Base-by-base conservation (phyloP, 2,329 filamentous ascomycete species). In the Colletotrichum orbiculare region DNA sequence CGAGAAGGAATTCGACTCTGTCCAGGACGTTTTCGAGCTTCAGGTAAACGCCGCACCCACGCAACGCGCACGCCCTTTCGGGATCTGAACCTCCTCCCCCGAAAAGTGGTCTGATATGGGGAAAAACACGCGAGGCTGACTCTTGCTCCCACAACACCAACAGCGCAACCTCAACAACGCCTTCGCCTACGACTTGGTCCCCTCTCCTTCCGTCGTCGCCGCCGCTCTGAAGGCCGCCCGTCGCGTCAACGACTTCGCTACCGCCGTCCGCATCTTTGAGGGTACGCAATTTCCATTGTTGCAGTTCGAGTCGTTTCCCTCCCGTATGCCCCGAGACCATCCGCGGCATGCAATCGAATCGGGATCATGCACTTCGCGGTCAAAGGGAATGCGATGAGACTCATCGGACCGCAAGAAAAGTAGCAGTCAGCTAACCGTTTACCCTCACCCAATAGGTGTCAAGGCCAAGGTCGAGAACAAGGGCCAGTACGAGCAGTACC, bases 381-480 rank as follows among this genome's bases (percentile, higher is more conserved):
- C 56, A 41, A 55, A 25, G 25, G 25, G 25, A 25, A 25, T 25
- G 25, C 25, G 25, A 25, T 25, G 13, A 43, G 42, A 13, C 17
- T 15, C 17, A 11, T 8, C 43, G 8, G 43, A 8, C 10, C n/a
- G 15, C 15, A 15, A 9, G n/a, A 10, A 6, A 46, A 46, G 25
- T 7, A 34, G 33, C 4, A 25, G 37, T 38, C 33, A 39, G 46
- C 52, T 59, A 39, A 54, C 57, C 39, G 34, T 52, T 42, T 46
- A 46, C 41, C n/a, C 11, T 10, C 34, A n/a, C 38, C 11, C 15
- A 61, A 69, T 69, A 97, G 94, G 95, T 77, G 91, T 99, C 88
- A 97, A 97, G 86, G 93, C 94, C 82, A 99, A 99, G 89, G 96
- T 98, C 73, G 96, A 99, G 89, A 99, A 97, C 89, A 91, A 93